Evolutionary conservation across 1,284 basidiomycete genomes (phyloP).

Genomic region (Fomes fomentarius): DNA sequence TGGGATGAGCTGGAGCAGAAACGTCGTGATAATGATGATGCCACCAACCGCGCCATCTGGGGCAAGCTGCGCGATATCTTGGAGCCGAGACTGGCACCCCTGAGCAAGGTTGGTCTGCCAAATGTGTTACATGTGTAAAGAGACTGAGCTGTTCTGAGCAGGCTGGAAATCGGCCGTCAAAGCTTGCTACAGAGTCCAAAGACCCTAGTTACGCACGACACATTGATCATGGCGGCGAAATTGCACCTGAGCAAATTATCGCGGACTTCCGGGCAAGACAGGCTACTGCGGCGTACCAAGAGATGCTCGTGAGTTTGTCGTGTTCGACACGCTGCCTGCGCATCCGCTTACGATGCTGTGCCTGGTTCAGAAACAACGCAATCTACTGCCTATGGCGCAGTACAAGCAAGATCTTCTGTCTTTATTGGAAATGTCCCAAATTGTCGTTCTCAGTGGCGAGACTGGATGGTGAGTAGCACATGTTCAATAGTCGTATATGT

Average conservation of each 20-base stretch:
- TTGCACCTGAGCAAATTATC: slow-evolving; percentile 54
- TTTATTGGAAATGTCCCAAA: slow-evolving; percentile 78
- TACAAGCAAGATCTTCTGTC: slow-evolving; percentile 81
- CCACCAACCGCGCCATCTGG: slow-evolving; percentile 74
- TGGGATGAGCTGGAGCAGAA: slow-evolving; percentile 89
- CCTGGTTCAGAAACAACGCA: slow-evolving; percentile 60
- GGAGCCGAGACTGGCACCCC: slow-evolving; percentile 52
- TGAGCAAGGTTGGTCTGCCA: slow-evolving; percentile 43
- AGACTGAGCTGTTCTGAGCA: slow-evolving; percentile 18
- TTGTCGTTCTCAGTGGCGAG: slow-evolving; percentile 95
- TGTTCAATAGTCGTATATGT: not conserved
- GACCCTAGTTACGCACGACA: slow-evolving; percentile 14
- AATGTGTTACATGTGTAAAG: not conserved
- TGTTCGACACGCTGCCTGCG: not conserved
- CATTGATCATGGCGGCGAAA: slow-evolving; percentile 25
- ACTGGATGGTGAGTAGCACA: slow-evolving; percentile 82
- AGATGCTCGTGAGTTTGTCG: slow-evolving; percentile 77
- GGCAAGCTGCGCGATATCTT: slow-evolving; percentile 65
- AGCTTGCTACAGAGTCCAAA: slow-evolving; percentile 30
- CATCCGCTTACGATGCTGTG: too few species aligned
- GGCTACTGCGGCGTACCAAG: slow-evolving; percentile 72
- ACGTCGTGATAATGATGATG: slow-evolving; percentile 67
- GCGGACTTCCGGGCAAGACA: slow-evolving; percentile 64
- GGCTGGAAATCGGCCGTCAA: slow-evolving; percentile 34
- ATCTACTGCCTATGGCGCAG: slow-evolving; percentile 84